Conservation (phyloP, 164 flowering plant genomes). For the Umbellularia californica region DNA sequence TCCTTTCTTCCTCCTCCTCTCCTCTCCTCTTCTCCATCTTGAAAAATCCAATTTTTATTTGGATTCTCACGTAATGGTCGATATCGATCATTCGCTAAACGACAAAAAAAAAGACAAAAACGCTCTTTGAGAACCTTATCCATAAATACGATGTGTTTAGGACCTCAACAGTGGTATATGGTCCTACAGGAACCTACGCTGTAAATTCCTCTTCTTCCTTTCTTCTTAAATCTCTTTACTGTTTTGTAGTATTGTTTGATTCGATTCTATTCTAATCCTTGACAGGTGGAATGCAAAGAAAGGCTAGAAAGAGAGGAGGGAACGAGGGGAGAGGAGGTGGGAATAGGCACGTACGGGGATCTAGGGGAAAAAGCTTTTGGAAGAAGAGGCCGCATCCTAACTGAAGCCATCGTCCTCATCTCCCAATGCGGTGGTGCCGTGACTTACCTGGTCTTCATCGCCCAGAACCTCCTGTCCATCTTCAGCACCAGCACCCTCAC, state of each 20-base stretch:
- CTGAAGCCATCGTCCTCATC: constrained; percentile 20
- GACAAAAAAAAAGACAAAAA: too few relatives aligned
- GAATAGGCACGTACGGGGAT: constrained; percentile 19
- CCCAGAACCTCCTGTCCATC: constrained; percentile 24
- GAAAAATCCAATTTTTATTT: too few relatives aligned
- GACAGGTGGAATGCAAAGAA: constrained; percentile 23
- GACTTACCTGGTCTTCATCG: constrained; percentile 26
- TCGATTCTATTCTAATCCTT: not conserved
- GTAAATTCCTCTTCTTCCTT: too few relatives aligned
- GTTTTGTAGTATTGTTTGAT: not conserved
- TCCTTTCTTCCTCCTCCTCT: too few relatives aligned
- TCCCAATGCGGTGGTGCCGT: constrained; percentile 29
- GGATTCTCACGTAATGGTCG: too few relatives aligned
- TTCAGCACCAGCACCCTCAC: constrained; percentile 5
- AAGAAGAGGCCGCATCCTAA: constrained; percentile 14
- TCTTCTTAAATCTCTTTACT: too few relatives aligned
- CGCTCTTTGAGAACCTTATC: too few relatives aligned
- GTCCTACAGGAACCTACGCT: too few relatives aligned
- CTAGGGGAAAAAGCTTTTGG: constrained; percentile 25
- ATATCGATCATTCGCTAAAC: too few relatives aligned
- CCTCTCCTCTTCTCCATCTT: too few relatives aligned
- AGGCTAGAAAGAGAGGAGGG: constrained; percentile 4
- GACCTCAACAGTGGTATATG: too few relatives aligned
- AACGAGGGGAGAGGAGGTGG: not conserved
- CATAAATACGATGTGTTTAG: too few relatives aligned